Base-by-base conservation (phyloP, 2,329 filamentous ascomycete species). In the Fusarium hainanense region DNA sequence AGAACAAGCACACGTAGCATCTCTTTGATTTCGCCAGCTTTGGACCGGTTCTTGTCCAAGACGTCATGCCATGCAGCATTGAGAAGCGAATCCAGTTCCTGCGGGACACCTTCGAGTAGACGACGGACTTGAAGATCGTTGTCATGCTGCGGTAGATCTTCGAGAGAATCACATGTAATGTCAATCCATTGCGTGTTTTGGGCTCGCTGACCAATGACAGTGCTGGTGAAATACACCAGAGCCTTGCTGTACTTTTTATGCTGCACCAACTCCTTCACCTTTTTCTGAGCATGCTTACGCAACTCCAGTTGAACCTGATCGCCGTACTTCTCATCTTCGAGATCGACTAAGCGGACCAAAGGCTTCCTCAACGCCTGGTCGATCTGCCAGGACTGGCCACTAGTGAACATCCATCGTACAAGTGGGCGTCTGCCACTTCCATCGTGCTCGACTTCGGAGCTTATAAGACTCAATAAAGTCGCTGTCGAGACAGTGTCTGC, bases 121-220 rank as follows among this genome's bases (percentile, higher is more conserved):
- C 75, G 76, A 10, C 81, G 79, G 32, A 83, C 80, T 46, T 74
- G 76, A 3, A 82, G 71, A 18, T 82, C 80, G n/a, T 75, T 79
- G 16, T 79, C 75, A 3, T 76, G 74, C 10, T 77, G 74, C 3
- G 80, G 78, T 6, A 83, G 72, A 20, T 81, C 79, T n/a, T 79
- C 74, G 2, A 83, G 77, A 23, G 82, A 80, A 51, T 82, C 77
- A 32, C 78, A 81, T 2, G 81, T 80, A 5, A 83, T 82, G 27
- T 83, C 81, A 28, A 83, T 82, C 81, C 81, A 83, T 28, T 82
- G 80, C 0, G 79, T 82, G 50, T 81, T 82, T 10, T 82, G 80
- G 0, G 81, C 81, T 32, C 81, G 75, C 37, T 76, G 80, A 1
- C 81, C 81, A 7, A 83, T 81, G 4, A 83, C 70, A 52, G 81